Base-by-base conservation (phyloP, 495 filamentous ascomycete species). In the Hypoxylon lenormandii region DNA sequence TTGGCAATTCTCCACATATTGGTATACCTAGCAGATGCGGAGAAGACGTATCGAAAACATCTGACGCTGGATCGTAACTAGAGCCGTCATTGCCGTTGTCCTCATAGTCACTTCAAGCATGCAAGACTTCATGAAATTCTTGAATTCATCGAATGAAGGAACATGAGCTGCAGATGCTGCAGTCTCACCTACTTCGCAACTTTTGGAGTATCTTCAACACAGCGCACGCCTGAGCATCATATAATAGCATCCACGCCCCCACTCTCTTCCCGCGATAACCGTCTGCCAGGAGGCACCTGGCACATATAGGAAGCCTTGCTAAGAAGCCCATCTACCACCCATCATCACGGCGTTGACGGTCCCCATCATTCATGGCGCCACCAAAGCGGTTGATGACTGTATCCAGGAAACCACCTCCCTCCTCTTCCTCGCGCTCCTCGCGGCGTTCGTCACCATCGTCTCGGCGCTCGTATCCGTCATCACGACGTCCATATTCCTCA, bases 391-490 rank as follows among this genome's bases (percentile, higher is more conserved):
- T 56, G 15, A 71, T 65, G 16, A 76, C 63, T 23, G 38, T 19
- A n/a, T 64, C 76, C 15, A 76, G 37, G 47, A 76, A 70, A 37
- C 74, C 74, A 23, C 66, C 58, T 6, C 47, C 52, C 38, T 28
- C 50, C 6, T 53, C 55, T 0, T 71, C 68, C 1, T 71, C 70
- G 23, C 64, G 50, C 30, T 72, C 69, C 10, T 79, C 74, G 21
- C 66, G 68, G 33, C 72, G 56, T 21, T 57, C 69, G 2, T 69
- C 50, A 22, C 67, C 63, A 57, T 48, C 45, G 30, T 68, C 66
- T 10, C 64, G 67, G 16, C 60, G 43, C 7, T 76, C 68, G 36
- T 72, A 59, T 23, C 66, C 59, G 38, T 70, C 66, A 12, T 70
- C 60, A 16, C 66, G 66, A 38, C 66, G 65, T 52, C 53, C 69